Base-by-base conservation (phyloP, 495 filamentous ascomycete genomes). In the Talaromyces stipitatus region DNA sequence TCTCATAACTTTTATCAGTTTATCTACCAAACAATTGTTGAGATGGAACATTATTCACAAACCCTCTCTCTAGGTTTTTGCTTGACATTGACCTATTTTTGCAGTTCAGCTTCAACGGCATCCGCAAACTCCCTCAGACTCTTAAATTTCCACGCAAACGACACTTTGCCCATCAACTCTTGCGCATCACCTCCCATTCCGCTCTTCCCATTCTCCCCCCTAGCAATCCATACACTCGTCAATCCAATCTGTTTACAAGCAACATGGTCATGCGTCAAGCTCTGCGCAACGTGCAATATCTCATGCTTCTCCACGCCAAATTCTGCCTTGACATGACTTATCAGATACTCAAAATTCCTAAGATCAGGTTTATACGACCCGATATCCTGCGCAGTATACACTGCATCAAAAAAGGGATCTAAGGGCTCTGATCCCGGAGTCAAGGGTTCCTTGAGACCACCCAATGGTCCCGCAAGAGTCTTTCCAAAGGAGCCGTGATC, bases 351-450 rank as follows among this genome's bases (percentile, higher is more conserved):
- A 61, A 92, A 95, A 60, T 90, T 91, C 29, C 58, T 57, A 30
- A 72, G 63, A 56, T 78, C 73, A 0, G 90, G 90, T 73, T 92
- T 94, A 66, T 92, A 94, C 7, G 71, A 75, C 9, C 89, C 87
- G 30, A 92, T 81, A 41, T 86, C 80, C 72, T 91, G 77, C 8
- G 89, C 89, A 14, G 88, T 91, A 66, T 85, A 83, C 20, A 90
- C 73, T 12, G 78, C 78, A 61, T 90, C 86, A 57, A 92, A 92
- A 3, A 58, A 47, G 12, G 50, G 32, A 14, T 30, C 16, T 28
- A 54, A 20, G 0, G 24, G 62, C 61, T 28, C 50, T 45, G 12
- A 41, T n/a, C 56, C 56, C 36, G 38, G 57, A 29, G 4, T 18
- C n/a, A 54, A 7, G 1, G 27, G 27, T 6, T 27, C 50, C 18